Percentiles rank a stretch among this genome's conserved stretches.
Conservation (phyloP, 257 asterid genomes). For the Nicotiana paniculata region DNA sequence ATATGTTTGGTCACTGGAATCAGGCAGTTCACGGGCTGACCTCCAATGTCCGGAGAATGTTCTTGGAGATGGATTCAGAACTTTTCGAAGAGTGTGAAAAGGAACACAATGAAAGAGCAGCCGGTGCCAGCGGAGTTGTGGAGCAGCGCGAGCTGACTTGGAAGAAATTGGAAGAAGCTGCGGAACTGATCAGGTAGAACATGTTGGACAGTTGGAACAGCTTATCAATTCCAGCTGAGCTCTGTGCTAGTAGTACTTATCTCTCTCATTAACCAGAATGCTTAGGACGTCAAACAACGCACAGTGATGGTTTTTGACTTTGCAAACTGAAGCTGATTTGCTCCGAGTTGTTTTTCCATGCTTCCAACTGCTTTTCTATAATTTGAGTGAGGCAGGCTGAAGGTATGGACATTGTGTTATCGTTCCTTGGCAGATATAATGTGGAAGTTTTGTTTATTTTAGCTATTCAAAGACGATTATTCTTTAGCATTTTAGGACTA, state of each 20-base stretch:
- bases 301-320: background rate
- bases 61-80: slow-evolving; percentile 74
- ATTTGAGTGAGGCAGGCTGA: background rate
- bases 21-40: slow-evolving; percentile 78
- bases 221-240: background rate
- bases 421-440: background rate
- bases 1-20: slow-evolving; percentile 75
- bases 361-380: slow-evolving; percentile 2
- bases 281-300: slow-evolving; percentile 1
- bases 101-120: slow-evolving; percentile 54
- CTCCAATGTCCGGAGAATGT: slow-evolving; percentile 74
- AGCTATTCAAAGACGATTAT: background rate
- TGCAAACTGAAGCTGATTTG: slow-evolving; percentile 1
- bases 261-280: slow-evolving; percentile 7
- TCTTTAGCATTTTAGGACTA: slow-evolving; percentile 2
- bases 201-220: background rate
- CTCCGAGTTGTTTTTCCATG: slow-evolving; percentile 3
- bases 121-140: slow-evolving; percentile 40
- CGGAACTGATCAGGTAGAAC: slow-evolving; percentile 22
- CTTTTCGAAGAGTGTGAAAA: slow-evolving; percentile 71
- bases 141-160: slow-evolving; percentile 52
- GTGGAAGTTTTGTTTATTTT: slow-evolving; percentile 1
- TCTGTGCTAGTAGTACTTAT: background rate
- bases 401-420: slow-evolving; percentile 2
- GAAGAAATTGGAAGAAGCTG: slow-evolving; percentile 84